Conservation (phyloP, 1,284 basidiomycete genomes). For the Bondarzewia mesenterica region DNA sequence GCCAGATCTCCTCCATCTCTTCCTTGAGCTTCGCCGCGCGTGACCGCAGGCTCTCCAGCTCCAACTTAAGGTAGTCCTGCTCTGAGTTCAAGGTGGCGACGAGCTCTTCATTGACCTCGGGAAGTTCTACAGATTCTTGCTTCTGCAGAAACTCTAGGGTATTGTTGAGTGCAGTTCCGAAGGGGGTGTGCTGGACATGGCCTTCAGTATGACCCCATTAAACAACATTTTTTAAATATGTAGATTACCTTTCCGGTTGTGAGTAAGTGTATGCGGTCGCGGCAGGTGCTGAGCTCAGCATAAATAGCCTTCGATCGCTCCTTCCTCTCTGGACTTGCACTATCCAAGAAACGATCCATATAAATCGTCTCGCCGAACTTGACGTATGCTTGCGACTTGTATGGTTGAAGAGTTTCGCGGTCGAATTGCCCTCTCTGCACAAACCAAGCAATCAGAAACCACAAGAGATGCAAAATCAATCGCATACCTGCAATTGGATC, state of each 20-base stretch:
- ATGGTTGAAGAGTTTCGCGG: constrained; percentile 78
- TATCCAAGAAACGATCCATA: constrained; percentile 89
- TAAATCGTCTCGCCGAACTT: constrained; percentile 82
- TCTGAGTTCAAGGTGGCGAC: constrained; percentile 44
- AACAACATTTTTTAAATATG: no score
- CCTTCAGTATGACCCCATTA: constrained; percentile 1
- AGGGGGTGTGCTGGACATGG: constrained; percentile 45
- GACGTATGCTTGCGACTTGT: constrained; percentile 95
- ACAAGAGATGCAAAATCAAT: no score
- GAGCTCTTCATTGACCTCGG: constrained; percentile 48
- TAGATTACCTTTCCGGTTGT: constrained; percentile 63
- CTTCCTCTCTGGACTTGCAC: constrained; percentile 63
- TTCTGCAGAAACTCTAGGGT: constrained; percentile 48
- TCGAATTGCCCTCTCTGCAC: constrained; percentile 93
- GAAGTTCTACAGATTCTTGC: constrained; percentile 30
- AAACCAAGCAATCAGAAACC: constrained; percentile 8
- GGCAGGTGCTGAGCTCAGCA: constrained; percentile 49
- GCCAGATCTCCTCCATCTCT: constrained; percentile 76
- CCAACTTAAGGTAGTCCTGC: constrained; percentile 40
- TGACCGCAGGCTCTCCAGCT: constrained; percentile 57
- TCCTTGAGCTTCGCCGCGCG: constrained; percentile 52
- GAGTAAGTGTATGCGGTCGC: constrained; percentile 60
- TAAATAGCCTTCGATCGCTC: constrained; percentile 65
- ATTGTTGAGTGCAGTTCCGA: constrained; percentile 41
- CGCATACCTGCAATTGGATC: constrained; percentile 91